Base-by-base conservation (phyloP, 2,329 filamentous ascomycete genomes). In the Berkeleyomyces rouxiae region DNA sequence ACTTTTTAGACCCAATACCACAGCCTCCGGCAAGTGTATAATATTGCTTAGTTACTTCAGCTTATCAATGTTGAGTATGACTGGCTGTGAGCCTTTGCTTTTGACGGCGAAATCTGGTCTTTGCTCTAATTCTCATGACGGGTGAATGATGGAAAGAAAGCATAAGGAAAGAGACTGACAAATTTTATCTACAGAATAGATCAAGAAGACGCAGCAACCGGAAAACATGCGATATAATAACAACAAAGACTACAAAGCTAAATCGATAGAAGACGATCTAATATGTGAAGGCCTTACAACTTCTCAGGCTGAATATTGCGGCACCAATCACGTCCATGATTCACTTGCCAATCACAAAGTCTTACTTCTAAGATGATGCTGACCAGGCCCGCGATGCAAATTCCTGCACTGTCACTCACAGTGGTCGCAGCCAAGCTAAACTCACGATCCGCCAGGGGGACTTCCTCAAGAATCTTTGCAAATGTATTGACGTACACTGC, bases 401-500 rank as follows among this genome's bases (percentile, higher is more conserved):
- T 95, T 0, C 93, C 92, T 0, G 77, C 91, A 47, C 88, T 93
- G 71, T 97, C 93, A 70, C 90, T 95, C 47, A 96, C 92, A 36
- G 87, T 95, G 2, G 90, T 93, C 0, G 91, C 92, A 0, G 88
- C 85, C 1, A 99, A 75, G 65, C 89, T 95, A 70, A 97, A 97
- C 74, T 99, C 93, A 4, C 92, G 81, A 61, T 96, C 90, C 40
- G 84, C 81, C 3, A 79, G 76, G 0, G 84, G 83, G 0, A 96
- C 84, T 5, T 85, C 84, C 69, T 96, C 90, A 71, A 90, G 86
- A 66, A 99, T 96, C 71, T 95, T 88, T 0, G 91, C 90, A 73
- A 97, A 99, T 0, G 91, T 96, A 69, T 92, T 95, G 65, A 97
- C 91, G 69, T 99, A 99, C 0, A 97, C 93, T 3, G 90, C 78